These are phyloP conservation scores for Nectriaceae sp. DNA, from an alignment of 2,329 filamentous ascomycete species.

Conservation along the genomic window DNA sequence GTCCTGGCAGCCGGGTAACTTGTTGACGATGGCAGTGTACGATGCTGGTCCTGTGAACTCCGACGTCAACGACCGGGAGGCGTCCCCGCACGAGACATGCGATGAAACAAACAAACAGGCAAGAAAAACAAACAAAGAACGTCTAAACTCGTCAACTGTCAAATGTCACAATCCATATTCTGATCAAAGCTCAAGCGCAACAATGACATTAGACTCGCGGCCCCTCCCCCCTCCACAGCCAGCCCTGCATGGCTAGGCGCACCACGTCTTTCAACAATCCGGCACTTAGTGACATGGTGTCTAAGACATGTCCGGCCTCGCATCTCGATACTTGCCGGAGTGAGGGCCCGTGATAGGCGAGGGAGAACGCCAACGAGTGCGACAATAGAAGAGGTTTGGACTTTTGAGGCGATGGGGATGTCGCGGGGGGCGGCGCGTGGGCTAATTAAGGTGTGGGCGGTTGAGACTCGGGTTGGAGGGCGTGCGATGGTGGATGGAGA, in stretches of 20 bases:
- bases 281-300: neutral
- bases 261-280: neutral
- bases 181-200: neutral
- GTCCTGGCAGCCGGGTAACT: neutral
- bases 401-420: no score
- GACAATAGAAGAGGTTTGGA: neutral
- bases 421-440: neutral
- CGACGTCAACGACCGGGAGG: neutral
- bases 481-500: constrained; percentile 15
- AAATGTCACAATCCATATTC: neutral
- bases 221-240: neutral
- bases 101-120: neutral
- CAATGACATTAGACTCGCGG: neutral
- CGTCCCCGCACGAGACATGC: neutral
- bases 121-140: neutral
- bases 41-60: neutral
- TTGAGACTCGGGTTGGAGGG: constrained; percentile 6
- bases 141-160: neutral
- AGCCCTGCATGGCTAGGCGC: neutral
- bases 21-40: neutral
- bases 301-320: neutral
- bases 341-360: neutral
- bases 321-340: neutral
- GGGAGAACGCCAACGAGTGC: neutral
- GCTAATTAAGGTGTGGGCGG: neutral